Evolutionary conservation across 495 filamentous ascomycete species (phyloP).

Genomic region (Lophium mytilinum): DNA sequence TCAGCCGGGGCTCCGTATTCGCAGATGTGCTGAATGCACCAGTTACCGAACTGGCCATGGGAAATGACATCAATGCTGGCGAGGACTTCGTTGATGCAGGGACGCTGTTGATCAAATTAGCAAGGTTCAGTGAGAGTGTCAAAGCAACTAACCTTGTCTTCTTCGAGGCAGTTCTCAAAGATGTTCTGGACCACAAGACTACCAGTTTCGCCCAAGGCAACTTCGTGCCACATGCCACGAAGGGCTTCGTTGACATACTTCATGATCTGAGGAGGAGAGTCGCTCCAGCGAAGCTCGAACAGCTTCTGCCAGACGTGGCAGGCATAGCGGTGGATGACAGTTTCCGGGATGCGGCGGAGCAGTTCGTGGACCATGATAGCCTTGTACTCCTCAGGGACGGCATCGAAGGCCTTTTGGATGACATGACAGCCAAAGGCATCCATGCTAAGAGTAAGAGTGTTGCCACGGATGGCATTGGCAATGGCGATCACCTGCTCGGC

Average conservation of each 20-base stretch:
- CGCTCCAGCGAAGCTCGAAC: conserved; percentile 94
- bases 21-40: conserved; percentile 99
- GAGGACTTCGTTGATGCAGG: conserved; percentile 93
- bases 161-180: conserved; percentile 97
- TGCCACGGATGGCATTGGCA: conserved; percentile 88
- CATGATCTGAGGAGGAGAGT: conserved; percentile 96
- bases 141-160: conserved; percentile 71
- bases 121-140: neutral
- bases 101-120: conserved; percentile 50
- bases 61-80: conserved; percentile 89
- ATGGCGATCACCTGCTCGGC: conserved; percentile 92
- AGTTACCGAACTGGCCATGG: conserved; percentile 98
- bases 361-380: conserved; percentile 97
- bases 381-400: conserved; percentile 94
- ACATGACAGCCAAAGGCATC: conserved; percentile 98
- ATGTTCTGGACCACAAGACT: conserved; percentile 98
- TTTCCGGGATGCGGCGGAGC: conserved; percentile 90
- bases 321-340: conserved; percentile 94
- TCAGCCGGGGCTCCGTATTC: conserved; percentile 90
- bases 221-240: conserved; percentile 96
- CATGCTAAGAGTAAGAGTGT: conserved; percentile 91
- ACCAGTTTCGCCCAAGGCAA: conserved; percentile 91
- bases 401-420: conserved; percentile 96
- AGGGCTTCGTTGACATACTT: conserved; percentile 94
- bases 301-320: conserved; percentile 99